These are phyloP conservation scores for Didymella segeticola DNA, from an alignment of 2,329 filamentous ascomycete species.

Conservation along the genomic window DNA sequence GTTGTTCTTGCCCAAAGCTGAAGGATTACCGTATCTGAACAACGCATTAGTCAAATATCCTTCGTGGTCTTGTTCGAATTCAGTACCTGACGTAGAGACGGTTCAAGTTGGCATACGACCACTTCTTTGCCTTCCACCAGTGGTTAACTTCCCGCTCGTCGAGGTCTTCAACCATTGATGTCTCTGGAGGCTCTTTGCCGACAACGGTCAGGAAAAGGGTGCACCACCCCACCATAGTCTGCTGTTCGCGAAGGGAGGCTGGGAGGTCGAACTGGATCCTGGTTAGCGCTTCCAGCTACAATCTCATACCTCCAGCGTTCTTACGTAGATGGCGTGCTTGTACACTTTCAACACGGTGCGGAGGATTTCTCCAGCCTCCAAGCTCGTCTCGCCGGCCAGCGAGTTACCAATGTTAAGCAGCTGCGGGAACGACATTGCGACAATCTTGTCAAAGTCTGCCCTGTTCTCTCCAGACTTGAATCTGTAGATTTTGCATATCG, in stretches of 20 bases:
- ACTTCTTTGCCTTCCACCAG: conserved; percentile 99
- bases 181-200: conserved; percentile 80
- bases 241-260: conserved; percentile 75
- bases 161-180: conserved; percentile 77
- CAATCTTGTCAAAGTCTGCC: conserved; percentile 91
- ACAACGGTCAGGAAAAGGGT: conserved; percentile 92
- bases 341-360: conserved; percentile 94
- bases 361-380: conserved; percentile 96
- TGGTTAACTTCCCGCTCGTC: conserved; percentile 91
- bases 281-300: conserved; percentile 25
- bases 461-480: conserved; percentile 88
- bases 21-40: conserved; percentile 86
- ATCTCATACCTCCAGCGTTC: conserved; percentile 39
- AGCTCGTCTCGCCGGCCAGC: conserved; percentile 86
- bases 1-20: conserved; percentile 74
- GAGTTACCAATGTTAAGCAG: conserved; percentile 86
- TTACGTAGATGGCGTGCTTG: conserved; percentile 96
- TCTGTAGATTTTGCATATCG: conserved; percentile 92
- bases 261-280: conserved; percentile 80
- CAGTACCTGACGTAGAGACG: conserved; percentile 86
- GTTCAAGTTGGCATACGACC: conserved; percentile 98
- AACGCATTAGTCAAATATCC: conserved; percentile 24
- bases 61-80: neutral
- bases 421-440: conserved; percentile 87
- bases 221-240: conserved; percentile 92